These are phyloP conservation scores for Trichoderma parareesei DNA, from an alignment of 495 filamentous ascomycete genomes.

Conservation along the genomic window DNA sequence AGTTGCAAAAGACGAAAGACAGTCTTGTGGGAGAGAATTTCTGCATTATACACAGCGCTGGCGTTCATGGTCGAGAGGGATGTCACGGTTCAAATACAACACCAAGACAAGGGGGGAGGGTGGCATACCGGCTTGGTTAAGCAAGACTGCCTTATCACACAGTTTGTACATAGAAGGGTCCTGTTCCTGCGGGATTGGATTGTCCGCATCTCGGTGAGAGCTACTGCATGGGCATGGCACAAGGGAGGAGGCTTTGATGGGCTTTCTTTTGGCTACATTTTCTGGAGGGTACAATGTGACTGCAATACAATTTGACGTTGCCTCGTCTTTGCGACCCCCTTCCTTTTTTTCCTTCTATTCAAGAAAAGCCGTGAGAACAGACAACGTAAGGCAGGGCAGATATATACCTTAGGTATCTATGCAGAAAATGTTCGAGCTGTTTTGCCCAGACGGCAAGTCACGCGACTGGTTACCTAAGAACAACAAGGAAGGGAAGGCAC, in stretches of 20 bases:
- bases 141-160: background rate
- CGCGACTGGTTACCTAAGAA: conserved; percentile 6
- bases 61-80: conserved; percentile 8
- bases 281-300: background rate
- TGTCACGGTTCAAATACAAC: background rate
- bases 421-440: background rate
- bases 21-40: background rate
- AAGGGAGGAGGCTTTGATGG: background rate
- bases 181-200: background rate
- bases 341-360: background rate
- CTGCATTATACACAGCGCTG: conserved; percentile 13
- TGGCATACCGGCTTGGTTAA: background rate
- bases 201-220: background rate
- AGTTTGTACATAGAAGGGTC: background rate
- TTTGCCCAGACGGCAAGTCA: background rate
- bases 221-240: background rate
- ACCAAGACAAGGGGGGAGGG: background rate
- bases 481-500: background rate
- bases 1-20: background rate
- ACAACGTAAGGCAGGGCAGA: too few relatives aligned
- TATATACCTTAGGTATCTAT: background rate
- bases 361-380: too few relatives aligned
- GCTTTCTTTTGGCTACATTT: background rate
- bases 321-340: background rate
- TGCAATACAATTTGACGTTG: background rate